phyloP scores from a whole-genome alignment of 2,329 filamentous ascomycete species.

The Claviceps fusiformis region DNA sequence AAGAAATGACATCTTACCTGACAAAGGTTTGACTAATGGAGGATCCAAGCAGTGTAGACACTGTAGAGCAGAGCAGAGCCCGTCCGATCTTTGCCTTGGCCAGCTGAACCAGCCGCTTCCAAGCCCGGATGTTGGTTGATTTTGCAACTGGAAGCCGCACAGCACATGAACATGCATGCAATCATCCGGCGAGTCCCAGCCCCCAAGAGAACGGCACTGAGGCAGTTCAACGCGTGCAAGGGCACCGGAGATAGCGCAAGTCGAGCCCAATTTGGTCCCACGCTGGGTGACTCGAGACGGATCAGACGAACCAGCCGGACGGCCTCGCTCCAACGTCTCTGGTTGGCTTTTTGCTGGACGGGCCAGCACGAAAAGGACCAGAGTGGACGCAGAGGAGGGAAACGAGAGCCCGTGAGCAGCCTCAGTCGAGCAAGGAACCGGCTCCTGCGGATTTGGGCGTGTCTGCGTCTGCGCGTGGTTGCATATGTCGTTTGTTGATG shows the following conservation, averaged over 20 bases:
- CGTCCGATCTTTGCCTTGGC: not conserved
- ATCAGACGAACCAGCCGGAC: no score
- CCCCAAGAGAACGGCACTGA: not conserved
- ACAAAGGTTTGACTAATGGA: not conserved
- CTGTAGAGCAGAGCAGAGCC: not conserved
- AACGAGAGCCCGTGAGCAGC: not conserved
- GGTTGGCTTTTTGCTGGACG: not conserved
- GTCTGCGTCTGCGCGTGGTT: not conserved
- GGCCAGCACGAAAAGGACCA: not conserved
- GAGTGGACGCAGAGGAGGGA: not conserved
- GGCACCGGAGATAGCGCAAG: not conserved
- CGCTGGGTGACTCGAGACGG: not conserved
- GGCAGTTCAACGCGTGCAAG: not conserved
- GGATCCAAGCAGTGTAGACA: not conserved
- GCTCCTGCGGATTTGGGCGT: not conserved
- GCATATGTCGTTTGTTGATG: not conserved
- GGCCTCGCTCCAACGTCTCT: not conserved
- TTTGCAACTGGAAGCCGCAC: not conserved
- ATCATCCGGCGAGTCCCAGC: not conserved
- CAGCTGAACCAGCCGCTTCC: not conserved
- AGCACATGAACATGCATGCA: not conserved
- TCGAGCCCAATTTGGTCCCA: not conserved
- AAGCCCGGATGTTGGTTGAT: not conserved
- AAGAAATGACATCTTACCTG: not conserved
- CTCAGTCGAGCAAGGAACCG: not conserved